A percentile compares a stretch with the other conserved stretches of the same genome.
Evolutionary conservation across 2,329 filamentous ascomycete genomes (phyloP).

Genomic region (Fusarium duplospermum): DNA sequence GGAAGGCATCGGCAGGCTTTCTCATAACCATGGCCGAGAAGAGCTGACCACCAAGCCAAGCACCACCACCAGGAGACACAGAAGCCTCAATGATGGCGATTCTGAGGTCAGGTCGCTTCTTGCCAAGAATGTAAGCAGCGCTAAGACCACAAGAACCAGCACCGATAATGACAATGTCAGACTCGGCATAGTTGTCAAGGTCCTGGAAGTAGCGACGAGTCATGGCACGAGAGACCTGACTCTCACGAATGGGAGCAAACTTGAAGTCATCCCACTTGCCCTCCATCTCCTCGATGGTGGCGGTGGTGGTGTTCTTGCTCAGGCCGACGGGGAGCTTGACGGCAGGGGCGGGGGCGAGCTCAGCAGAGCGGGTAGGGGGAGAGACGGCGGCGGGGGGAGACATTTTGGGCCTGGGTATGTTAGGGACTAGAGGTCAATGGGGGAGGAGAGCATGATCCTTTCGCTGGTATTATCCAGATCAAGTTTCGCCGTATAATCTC

Average conservation of each 20-base stretch:
- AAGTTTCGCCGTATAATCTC: constrained; percentile 97
- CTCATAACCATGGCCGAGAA: constrained; percentile 97
- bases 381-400: constrained; percentile 80
- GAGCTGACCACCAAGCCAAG: constrained; percentile 93
- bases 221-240: constrained; percentile 93
- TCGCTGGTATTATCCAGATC: constrained; percentile 99
- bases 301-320: constrained; percentile 13
- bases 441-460: constrained; percentile 91
- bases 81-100: constrained; percentile 92
- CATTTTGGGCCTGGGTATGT: constrained; percentile 53
- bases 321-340: constrained; percentile 35
- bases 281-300: constrained; percentile 62
- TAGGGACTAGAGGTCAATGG: constrained; percentile 48
- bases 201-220: constrained; percentile 92
- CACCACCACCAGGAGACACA: constrained; percentile 87
- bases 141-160: constrained; percentile 90
- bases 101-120: constrained; percentile 87
- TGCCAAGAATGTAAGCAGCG: constrained; percentile 85
- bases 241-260: constrained; percentile 90
- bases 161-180: constrained; percentile 92
- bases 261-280: constrained; percentile 84
- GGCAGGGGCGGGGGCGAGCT: constrained; percentile 50
- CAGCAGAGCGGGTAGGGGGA: constrained; percentile 62
- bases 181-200: constrained; percentile 89
- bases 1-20: constrained; percentile 88